Evolutionary conservation across 495 filamentous ascomycete genomes (phyloP).

Genomic region (Hyaloscypha hepaticicola): DNA sequence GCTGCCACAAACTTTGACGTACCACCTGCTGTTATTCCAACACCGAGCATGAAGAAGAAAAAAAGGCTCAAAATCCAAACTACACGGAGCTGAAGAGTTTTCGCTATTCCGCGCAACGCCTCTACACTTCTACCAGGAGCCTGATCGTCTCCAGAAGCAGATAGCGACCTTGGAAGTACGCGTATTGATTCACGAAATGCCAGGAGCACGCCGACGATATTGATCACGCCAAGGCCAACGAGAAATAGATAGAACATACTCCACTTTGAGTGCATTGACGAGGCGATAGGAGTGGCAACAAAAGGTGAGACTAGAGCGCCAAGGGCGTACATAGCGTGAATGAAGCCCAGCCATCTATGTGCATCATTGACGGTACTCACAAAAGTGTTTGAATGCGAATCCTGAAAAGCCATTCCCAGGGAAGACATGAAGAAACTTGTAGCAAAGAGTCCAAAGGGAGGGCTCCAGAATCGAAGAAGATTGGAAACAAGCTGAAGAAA

Average conservation of each 20-base stretch:
- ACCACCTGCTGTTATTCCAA: slow-evolving; percentile 45
- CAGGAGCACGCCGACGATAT: slow-evolving; percentile 37
- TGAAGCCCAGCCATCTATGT: slow-evolving; percentile 56
- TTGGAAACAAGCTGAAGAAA: slow-evolving; percentile 47
- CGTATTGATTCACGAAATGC: slow-evolving; percentile 38
- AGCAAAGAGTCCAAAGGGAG: slow-evolving; percentile 49
- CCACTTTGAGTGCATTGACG: slow-evolving; percentile 34
- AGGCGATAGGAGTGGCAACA: slow-evolving; percentile 43
- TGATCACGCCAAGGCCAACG: slow-evolving; percentile 42
- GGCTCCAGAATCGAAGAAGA: slow-evolving; percentile 47
- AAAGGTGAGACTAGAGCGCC: slow-evolving; percentile 52
- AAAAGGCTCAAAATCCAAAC: slow-evolving; percentile 52
- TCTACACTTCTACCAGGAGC: slow-evolving; percentile 2
- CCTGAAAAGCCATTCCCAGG: slow-evolving; percentile 51
- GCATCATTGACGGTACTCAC: slow-evolving; percentile 44
- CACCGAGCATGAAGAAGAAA: slow-evolving; percentile 51
- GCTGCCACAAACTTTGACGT: not conserved
- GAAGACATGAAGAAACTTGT: slow-evolving; percentile 48
- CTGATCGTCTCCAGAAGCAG: slow-evolving; percentile 33
- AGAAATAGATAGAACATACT: slow-evolving; percentile 45
- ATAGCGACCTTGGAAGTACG: not conserved
- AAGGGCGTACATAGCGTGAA: slow-evolving; percentile 55
- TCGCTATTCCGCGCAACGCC: slow-evolving; percentile 15
- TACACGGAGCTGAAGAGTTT: slow-evolving; percentile 32
- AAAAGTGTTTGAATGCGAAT: slow-evolving; percentile 53